Evolutionary conservation across 1,139 yeast species (phyloP).

Genomic region (Pichia sp.): DNA sequence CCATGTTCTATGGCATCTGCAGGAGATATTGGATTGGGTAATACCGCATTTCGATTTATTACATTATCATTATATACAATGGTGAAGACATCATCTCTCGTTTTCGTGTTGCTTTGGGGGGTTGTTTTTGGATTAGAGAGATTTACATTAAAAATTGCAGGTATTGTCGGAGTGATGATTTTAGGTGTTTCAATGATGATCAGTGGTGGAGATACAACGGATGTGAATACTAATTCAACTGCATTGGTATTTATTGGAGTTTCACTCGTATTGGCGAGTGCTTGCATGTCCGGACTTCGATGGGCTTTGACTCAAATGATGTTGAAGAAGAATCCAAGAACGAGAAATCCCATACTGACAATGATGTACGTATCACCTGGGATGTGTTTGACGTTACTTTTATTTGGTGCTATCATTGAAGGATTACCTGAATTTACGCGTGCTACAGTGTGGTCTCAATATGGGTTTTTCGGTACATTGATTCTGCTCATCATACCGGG

Average conservation of each 20-base stretch:
- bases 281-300: slow-evolving; percentile 80
- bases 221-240: background rate
- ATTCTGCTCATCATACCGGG: slow-evolving; percentile 73
- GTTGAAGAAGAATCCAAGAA: slow-evolving; percentile 51
- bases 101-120: slow-evolving; percentile 84
- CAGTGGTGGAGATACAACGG: slow-evolving; percentile 26
- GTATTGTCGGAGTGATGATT: slow-evolving; percentile 72
- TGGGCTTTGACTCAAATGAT: slow-evolving; percentile 93
- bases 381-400: slow-evolving; percentile 58
- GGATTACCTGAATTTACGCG: slow-evolving; percentile 48
- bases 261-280: slow-evolving; percentile 64
- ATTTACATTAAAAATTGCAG: slow-evolving; percentile 56
- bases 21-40: slow-evolving; percentile 91
- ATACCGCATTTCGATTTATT: slow-evolving; percentile 71
- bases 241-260: slow-evolving; percentile 45
- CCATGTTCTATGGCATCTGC: slow-evolving; percentile 89
- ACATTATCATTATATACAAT: slow-evolving; percentile 84
- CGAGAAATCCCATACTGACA: slow-evolving; percentile 78
- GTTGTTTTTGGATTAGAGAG: slow-evolving; percentile 69
- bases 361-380: slow-evolving; percentile 80
- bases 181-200: slow-evolving; percentile 86
- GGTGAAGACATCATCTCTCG: slow-evolving; percentile 82
- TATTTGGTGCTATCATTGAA: slow-evolving; percentile 58
- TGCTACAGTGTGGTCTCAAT: slow-evolving; percentile 56
- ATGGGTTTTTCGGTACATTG: slow-evolving; percentile 50